Evolutionary conservation across 148 eudicot species (phyloP).

Genomic region (Bassia scoparia): DNA sequence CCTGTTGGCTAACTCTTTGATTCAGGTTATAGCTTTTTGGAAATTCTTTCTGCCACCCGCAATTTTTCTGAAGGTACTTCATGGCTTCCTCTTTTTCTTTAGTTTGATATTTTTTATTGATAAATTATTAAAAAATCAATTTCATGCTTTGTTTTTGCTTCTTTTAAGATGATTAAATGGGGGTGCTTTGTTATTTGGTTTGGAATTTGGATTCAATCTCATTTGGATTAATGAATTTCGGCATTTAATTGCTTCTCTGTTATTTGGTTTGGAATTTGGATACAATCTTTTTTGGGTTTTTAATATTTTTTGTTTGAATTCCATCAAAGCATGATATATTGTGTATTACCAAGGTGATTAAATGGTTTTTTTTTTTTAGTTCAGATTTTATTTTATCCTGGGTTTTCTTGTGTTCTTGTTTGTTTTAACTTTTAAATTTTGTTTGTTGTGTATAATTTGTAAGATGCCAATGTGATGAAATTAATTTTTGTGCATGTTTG

Average conservation of each 20-base stretch:
- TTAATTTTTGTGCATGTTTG: slow-evolving; percentile 19
- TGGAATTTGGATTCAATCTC: background rate
- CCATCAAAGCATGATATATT: background rate
- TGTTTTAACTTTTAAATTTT: background rate
- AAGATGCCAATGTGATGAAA: slow-evolving; percentile 6
- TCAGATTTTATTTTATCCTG: background rate
- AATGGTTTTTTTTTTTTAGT: background rate
- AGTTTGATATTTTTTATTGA: no score
- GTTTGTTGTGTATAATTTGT: background rate
- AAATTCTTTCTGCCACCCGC: slow-evolving; percentile 72
- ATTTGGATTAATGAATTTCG: background rate
- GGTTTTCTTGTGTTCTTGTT: background rate
- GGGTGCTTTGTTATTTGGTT: background rate
- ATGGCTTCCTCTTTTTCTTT: background rate
- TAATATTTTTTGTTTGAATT: background rate
- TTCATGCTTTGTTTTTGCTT: background rate
- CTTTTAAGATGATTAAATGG: background rate
- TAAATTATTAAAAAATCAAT: no score
- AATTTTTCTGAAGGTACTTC: slow-evolving; percentile 74
- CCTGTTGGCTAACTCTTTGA: slow-evolving; percentile 57
- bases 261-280: no score
- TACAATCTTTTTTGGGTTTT: no score
- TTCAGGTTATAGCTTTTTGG: slow-evolving; percentile 71
- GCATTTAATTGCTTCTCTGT: no score
- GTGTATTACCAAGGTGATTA: background rate